Percentiles rank a stretch among this genome's conserved stretches.
phyloP scores from a whole-genome alignment of 805 yeast genomes.

The Metschnikowia bowlesiae region DNA sequence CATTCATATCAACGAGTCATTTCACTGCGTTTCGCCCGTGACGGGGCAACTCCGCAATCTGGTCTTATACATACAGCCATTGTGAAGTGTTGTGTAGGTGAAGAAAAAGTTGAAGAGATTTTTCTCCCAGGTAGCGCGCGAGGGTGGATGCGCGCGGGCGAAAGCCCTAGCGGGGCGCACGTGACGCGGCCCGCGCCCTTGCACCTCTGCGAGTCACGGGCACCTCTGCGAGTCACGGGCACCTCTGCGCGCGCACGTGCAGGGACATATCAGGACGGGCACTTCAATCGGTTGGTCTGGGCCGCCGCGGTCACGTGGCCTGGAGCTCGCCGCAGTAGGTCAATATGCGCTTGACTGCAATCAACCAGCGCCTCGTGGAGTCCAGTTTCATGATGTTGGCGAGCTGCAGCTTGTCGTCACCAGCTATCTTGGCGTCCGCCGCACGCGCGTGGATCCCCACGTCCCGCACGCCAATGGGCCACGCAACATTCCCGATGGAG shows the following conservation, averaged over 20 bases:
- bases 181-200: background rate
- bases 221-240: too few species aligned
- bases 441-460: constrained; percentile 78
- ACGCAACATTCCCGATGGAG: constrained; percentile 83
- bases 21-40: too few species aligned
- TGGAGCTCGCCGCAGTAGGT: constrained; percentile 20
- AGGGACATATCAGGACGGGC: background rate
- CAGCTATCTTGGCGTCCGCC: constrained; percentile 54
- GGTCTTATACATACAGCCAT: constrained; percentile 20
- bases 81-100: constrained; percentile 14
- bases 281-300: too few species aligned
- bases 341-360: constrained; percentile 68
- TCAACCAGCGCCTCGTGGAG: constrained; percentile 68
- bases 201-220: too few species aligned
- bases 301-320: background rate
- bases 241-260: background rate
- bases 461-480: constrained; percentile 84
- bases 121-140: constrained; percentile 3
- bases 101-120: constrained; percentile 4
- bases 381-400: constrained; percentile 82
- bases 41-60: too few species aligned
- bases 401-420: constrained; percentile 35
- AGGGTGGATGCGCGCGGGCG: constrained; percentile 8
- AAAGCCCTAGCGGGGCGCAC: constrained; percentile 11
- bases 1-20: background rate